Conservation (phyloP, 257 asterid genomes). For the Avicennia marina region DNA sequence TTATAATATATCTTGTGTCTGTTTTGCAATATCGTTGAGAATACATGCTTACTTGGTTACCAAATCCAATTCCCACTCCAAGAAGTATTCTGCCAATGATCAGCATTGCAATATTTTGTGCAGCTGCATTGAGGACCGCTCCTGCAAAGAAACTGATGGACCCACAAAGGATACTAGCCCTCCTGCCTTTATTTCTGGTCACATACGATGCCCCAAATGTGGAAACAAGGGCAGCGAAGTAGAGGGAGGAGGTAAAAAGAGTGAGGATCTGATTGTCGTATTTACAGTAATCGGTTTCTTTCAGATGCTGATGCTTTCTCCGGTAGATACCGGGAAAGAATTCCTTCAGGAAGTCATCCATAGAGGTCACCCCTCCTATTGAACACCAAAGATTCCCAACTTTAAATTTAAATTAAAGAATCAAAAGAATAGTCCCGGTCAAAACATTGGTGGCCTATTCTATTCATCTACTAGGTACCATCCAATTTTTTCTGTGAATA, state of each 20-base stretch:
- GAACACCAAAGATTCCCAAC: neutral
- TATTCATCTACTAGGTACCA: too few relatives aligned
- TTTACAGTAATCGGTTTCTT: conserved; percentile 71
- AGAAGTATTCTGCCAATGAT: conserved; percentile 67
- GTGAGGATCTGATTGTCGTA: conserved; percentile 75
- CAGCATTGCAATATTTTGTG: conserved; percentile 53
- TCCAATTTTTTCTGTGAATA: neutral
- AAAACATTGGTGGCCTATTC: too few relatives aligned
- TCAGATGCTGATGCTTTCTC: conserved; percentile 42
- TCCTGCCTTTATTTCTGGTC: conserved; percentile 58
- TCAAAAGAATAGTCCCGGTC: too few relatives aligned
- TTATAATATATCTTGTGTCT: too few relatives aligned
- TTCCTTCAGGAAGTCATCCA: conserved; percentile 68
- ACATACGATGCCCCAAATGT: conserved; percentile 64
- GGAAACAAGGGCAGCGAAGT: conserved; percentile 61
- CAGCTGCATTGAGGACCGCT: conserved; percentile 54
- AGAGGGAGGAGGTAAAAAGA: conserved; percentile 74
- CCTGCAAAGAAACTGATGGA: conserved; percentile 63
- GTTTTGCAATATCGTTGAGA: neutral
- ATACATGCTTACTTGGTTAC: conserved; percentile 61
- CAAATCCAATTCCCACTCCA: conserved; percentile 85
- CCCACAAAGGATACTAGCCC: conserved; percentile 61
- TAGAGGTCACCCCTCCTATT: conserved; percentile 80
- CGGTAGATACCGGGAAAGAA: conserved; percentile 63
- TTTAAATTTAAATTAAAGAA: neutral